Evolutionary conservation across 805 yeast species (phyloP).

Genomic region (Vanderwaltozyma polyspora): DNA sequence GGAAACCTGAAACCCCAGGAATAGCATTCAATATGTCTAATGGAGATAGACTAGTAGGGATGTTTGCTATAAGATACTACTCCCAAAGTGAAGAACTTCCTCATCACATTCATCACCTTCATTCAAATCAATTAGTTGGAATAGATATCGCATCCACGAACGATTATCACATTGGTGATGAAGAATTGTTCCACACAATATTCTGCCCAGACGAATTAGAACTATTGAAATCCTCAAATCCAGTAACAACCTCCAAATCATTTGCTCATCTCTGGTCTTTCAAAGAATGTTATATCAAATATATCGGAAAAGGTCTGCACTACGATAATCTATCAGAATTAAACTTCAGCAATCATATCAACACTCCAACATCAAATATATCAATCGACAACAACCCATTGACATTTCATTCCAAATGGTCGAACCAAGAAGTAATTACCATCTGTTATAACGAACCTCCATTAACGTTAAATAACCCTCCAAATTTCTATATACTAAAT

Average conservation of each 20-base stretch:
- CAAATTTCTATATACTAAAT: no score
- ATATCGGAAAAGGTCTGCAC: constrained; percentile 49
- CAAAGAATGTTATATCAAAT: constrained; percentile 66
- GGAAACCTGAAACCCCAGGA: constrained; percentile 42
- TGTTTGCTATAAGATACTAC: constrained; percentile 30
- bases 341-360: constrained; percentile 15
- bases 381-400: constrained; percentile 6
- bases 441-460: constrained; percentile 4
- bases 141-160: constrained; percentile 36
- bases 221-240: no score
- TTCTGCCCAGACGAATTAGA: no score
- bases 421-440: constrained; percentile 11
- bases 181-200: no score
- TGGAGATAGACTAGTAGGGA: constrained; percentile 39
- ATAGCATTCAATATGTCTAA: constrained; percentile 45
- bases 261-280: constrained; percentile 66
- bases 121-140: no score
- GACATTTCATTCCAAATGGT: constrained; percentile 17
- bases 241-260: constrained; percentile 19
- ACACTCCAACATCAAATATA: constrained; percentile 1
- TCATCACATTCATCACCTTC: no score
- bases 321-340: constrained; percentile 17
- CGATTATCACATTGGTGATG: constrained; percentile 11
- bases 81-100: no score
- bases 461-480: no score